Percentiles rank a stretch among this genome's conserved stretches.
phyloP scores from a whole-genome alignment of 106 monocot genomes.

The Hemerocallis citrina region DNA sequence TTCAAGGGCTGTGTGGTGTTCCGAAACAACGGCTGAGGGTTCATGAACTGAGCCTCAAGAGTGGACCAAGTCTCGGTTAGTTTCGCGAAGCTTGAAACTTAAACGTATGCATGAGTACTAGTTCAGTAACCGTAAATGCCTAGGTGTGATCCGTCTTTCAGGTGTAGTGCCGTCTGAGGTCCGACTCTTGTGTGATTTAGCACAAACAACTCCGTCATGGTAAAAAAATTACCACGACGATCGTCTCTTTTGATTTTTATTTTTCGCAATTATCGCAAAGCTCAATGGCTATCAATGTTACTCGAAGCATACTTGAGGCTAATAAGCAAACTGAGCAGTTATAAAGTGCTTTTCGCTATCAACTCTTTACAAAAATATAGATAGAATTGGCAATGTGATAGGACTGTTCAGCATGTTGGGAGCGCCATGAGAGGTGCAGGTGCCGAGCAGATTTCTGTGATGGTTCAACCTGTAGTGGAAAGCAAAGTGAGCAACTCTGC shows the following conservation, averaged over 20 bases:
- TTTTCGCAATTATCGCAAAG: too few relatives aligned
- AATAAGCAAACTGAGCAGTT: too few relatives aligned
- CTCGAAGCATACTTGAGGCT: too few relatives aligned
- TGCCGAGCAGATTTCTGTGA: slow-evolving; percentile 81
- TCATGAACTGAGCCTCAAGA: slow-evolving; percentile 90
- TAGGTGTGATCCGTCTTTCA: slow-evolving; percentile 5
- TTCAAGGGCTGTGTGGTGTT: slow-evolving; percentile 83
- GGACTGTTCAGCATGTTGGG: slow-evolving; percentile 90
- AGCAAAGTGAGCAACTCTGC: slow-evolving; percentile 84
- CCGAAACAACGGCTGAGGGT: slow-evolving; percentile 70
- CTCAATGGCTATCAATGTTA: too few relatives aligned
- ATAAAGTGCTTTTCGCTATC: too few relatives aligned
- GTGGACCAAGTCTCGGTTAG: slow-evolving; percentile 79
- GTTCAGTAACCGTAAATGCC: not conserved
- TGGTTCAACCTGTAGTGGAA: slow-evolving; percentile 72
- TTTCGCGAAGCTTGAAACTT: not conserved
- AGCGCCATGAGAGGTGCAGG: slow-evolving; percentile 91
- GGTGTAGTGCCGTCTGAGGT: slow-evolving; percentile 78
- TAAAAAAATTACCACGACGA: slow-evolving; percentile 12
- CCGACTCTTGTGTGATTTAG: slow-evolving; percentile 80
- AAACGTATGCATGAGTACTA: not conserved
- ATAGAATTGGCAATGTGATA: slow-evolving; percentile 3
- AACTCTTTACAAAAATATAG: too few relatives aligned
- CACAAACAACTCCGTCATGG: slow-evolving; percentile 67
- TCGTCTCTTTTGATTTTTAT: not conserved